Conservation (phyloP, 2,329 filamentous ascomycete species). For the Hypocrella siamensis region DNA sequence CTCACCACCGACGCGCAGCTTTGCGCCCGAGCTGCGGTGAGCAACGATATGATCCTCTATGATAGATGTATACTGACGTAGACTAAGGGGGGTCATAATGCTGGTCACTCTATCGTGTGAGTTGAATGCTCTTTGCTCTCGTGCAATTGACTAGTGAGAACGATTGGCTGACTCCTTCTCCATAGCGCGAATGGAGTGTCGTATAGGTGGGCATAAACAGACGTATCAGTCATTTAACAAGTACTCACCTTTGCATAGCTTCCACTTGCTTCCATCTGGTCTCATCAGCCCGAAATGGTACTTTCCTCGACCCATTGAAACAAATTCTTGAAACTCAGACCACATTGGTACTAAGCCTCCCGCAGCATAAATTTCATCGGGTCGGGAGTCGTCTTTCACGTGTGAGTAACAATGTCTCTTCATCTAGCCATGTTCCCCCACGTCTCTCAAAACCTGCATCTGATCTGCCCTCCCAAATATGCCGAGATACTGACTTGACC, state of each 20-base stretch:
- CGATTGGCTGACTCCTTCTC: conserved; percentile 3
- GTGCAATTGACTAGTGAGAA: conserved; percentile 4
- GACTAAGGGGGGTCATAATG: conserved; percentile 15
- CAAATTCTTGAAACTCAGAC: not conserved
- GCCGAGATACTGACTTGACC: conserved; percentile 6
- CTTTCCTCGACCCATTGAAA: not conserved
- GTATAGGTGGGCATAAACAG: conserved; percentile 14
- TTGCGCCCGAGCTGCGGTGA: conserved; percentile 17
- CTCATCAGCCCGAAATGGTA: conserved; percentile 49
- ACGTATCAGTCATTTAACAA: conserved; percentile 2
- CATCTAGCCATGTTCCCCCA: conserved; percentile 5
- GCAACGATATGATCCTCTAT: conserved; percentile 6
- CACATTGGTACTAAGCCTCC: conserved; percentile 4
- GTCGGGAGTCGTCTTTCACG: conserved; percentile 51
- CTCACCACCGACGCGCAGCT: conserved; percentile 15
- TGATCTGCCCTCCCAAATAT: too few relatives aligned
- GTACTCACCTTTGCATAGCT: conserved; percentile 19
- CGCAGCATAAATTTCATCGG: conserved; percentile 54
- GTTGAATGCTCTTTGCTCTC: not conserved
- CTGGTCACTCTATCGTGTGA: conserved; percentile 10
- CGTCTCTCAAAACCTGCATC: not conserved
- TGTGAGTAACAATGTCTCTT: conserved; percentile 13
- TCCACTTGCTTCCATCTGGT: conserved; percentile 52
- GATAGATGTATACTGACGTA: not conserved
- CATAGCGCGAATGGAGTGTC: conserved; percentile 16